phyloP scores from a whole-genome alignment of 1,284 basidiomycete genomes.

The Pyrrhoderma noxium region DNA sequence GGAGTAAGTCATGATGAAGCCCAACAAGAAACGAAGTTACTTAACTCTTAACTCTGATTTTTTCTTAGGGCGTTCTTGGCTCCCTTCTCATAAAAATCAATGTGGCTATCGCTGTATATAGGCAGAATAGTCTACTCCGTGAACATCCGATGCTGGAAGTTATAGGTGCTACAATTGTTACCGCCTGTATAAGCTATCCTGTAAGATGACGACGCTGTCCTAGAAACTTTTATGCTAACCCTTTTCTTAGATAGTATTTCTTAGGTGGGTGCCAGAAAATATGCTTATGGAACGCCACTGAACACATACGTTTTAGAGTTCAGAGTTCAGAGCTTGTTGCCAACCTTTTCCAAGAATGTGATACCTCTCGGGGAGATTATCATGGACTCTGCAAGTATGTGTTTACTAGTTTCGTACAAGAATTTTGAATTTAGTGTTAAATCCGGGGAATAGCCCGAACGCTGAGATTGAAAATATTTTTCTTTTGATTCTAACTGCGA shows the following conservation, averaged over 20 bases:
- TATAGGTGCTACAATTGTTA: slow-evolving; percentile 51
- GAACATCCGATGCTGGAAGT: slow-evolving; percentile 64
- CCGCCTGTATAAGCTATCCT: slow-evolving; percentile 61
- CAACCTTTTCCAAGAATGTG: slow-evolving; percentile 69
- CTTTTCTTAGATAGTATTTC: slow-evolving; percentile 24
- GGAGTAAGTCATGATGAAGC: slow-evolving; percentile 43
- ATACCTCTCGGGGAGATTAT: slow-evolving; percentile 54
- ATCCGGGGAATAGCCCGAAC: slow-evolving; percentile 41
- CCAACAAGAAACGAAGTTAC: neutral
- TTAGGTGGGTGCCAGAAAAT: slow-evolving; percentile 8
- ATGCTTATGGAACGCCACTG: neutral
- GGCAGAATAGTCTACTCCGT: slow-evolving; percentile 46
- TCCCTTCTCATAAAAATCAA: slow-evolving; percentile 60
- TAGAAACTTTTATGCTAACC: slow-evolving; percentile 45
- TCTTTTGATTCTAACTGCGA: slow-evolving; percentile 52
- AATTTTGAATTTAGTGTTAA: neutral
- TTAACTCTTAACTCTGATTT: neutral
- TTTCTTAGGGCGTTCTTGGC: slow-evolving; percentile 50
- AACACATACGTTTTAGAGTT: slow-evolving; percentile 34
- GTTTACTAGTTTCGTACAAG: neutral
- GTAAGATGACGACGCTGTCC: slow-evolving; percentile 31
- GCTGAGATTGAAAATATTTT: slow-evolving; percentile 63
- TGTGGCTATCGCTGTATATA: slow-evolving; percentile 52
- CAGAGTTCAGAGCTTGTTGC: slow-evolving; percentile 65
- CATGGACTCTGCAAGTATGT: slow-evolving; percentile 70